Conservation (phyloP, 139 green algal species). For the Tetraselmis chui region DNA sequence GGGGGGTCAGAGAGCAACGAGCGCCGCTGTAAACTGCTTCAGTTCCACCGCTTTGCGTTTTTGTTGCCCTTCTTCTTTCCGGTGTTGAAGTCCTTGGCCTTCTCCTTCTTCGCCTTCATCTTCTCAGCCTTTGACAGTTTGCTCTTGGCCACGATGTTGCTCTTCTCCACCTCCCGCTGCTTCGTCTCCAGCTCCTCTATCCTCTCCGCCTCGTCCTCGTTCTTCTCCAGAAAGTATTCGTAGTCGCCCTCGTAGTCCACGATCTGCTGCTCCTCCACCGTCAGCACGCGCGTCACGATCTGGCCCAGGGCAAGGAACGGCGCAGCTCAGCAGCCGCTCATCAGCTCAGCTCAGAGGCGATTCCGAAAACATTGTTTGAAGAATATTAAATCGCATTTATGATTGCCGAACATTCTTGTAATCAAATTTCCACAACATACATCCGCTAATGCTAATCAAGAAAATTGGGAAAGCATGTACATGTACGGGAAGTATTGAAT, state of each 20-base stretch:
- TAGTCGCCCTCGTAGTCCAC: conserved; percentile 77
- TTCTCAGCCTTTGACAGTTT: conserved; percentile 91
- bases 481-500: too few species aligned
- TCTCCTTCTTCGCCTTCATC: conserved; percentile 67
- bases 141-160: conserved; percentile 79
- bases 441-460: too few species aligned
- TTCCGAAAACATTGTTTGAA: too few species aligned
- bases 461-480: too few species aligned
- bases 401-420: too few species aligned
- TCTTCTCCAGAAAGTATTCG: conserved; percentile 86
- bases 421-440: too few species aligned
- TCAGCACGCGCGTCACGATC: conserved; percentile 86
- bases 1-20: neutral
- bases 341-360: too few species aligned
- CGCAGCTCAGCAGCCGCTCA: too few species aligned
- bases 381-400: too few species aligned
- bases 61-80: conserved; percentile 44
- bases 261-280: conserved; percentile 19
- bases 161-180: conserved; percentile 58
- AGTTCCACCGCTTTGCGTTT: conserved; percentile 67
- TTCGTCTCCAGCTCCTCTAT: conserved; percentile 61
- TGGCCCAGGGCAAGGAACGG: neutral
- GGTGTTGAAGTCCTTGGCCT: conserved; percentile 64
- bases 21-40: too few species aligned
- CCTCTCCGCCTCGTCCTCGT: conserved; percentile 49